A percentile compares a stretch with the other conserved stretches of the same genome.
Evolutionary conservation across 805 yeast genomes (phyloP).

Genomic region (Starmera caribaea): DNA sequence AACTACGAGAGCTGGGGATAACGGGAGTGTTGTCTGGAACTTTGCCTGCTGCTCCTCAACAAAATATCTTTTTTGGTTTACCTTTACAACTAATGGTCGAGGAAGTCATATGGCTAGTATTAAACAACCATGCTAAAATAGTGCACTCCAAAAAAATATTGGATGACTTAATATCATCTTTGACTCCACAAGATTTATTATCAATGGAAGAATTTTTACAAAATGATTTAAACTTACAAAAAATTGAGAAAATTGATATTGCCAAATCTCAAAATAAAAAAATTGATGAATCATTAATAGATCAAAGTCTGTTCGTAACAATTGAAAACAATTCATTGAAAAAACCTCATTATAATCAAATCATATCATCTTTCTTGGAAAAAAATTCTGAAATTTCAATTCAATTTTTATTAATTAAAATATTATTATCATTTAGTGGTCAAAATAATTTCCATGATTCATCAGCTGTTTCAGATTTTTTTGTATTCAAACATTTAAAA

Average conservation of each 20-base stretch:
- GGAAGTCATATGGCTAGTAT: conserved; percentile 61
- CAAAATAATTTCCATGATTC: neutral
- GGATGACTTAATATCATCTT: conserved; percentile 3
- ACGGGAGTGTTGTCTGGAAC: conserved; percentile 79
- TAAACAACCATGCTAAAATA: conserved; percentile 27
- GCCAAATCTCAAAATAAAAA: neutral
- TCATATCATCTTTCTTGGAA: conserved; percentile 7
- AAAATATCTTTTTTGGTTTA: conserved; percentile 74
- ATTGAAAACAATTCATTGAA: conserved; percentile 11
- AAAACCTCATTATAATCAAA: conserved; percentile 7
- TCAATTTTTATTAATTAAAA: no score
- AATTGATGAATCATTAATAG: conserved; percentile 4
- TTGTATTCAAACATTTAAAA: conserved; percentile 8
- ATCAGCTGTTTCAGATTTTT: conserved; percentile 1
- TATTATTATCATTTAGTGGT: no score
- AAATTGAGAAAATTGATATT: conserved; percentile 2
- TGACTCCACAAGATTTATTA: conserved; percentile 9
- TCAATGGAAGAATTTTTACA: conserved; percentile 4
- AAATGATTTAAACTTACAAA: conserved; percentile 2
- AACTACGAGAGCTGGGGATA: conserved; percentile 52
- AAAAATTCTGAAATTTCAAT: conserved; percentile 1
- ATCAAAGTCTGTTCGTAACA: conserved; percentile 8
- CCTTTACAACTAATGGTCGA: conserved; percentile 69
- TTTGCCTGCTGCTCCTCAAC: conserved; percentile 86
- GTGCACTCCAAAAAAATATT: conserved; percentile 32